Percentiles rank a stretch among this genome's conserved stretches.
Conservation (phyloP, 306 rosid species). For the Cucumis cinereus region DNA sequence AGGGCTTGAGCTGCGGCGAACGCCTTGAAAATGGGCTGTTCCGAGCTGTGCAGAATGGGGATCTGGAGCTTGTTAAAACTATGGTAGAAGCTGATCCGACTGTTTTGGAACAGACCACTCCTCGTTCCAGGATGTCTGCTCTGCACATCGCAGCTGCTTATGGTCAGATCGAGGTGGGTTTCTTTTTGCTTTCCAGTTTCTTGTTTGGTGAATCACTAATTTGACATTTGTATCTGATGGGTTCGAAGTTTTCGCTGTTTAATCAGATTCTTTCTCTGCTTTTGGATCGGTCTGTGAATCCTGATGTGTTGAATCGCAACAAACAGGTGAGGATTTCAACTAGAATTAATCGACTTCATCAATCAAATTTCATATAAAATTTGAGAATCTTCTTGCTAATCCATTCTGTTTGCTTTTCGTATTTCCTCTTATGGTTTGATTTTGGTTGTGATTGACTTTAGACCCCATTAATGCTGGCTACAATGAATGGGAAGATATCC, state of each 20-base stretch:
- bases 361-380: not conserved
- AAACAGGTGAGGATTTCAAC: conserved; percentile 39
- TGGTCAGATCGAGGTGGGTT: conserved; percentile 73
- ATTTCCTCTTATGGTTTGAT: not conserved
- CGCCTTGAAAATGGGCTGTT: conserved; percentile 31
- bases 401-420: not conserved
- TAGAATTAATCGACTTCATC: not conserved
- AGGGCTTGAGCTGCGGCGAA: conserved; percentile 49
- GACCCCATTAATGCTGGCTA: conserved; percentile 91
- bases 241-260: not conserved
- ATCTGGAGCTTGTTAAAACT: conserved; percentile 32
- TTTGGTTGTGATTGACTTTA: conserved; percentile 12
- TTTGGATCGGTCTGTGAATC: conserved; percentile 40
- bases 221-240: conserved; percentile 3
- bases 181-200: not conserved
- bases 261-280: conserved; percentile 54
- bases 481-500: conserved; percentile 58
- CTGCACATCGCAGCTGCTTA: conserved; percentile 67
- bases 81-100: conserved; percentile 31
- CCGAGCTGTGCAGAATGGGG: conserved; percentile 50
- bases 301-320: conserved; percentile 53
- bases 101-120: conserved; percentile 30
- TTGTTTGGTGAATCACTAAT: not conserved
- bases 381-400: not conserved
- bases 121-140: conserved; percentile 34